Evolutionary conservation across 331 rosid species (phyloP).

Genomic region (Ulmus americana): DNA sequence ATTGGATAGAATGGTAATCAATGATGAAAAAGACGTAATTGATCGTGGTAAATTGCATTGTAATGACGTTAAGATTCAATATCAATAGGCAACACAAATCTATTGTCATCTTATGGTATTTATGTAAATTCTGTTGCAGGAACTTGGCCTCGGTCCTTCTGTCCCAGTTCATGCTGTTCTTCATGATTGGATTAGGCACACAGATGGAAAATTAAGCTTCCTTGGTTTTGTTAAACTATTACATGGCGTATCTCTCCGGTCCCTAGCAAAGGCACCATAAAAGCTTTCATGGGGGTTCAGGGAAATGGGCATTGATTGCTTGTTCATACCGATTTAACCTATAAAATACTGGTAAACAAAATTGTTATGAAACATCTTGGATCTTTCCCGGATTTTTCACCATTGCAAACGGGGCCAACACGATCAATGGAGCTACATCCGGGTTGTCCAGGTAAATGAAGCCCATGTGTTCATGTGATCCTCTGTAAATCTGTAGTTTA

Average conservation of each 20-base stretch:
- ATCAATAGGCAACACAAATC: not conserved
- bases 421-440: constrained; percentile 20
- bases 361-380: constrained; percentile 11
- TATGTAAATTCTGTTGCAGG: constrained; percentile 39
- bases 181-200: constrained; percentile 92
- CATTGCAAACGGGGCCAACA: constrained; percentile 20
- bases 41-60: too few species aligned
- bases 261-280: constrained; percentile 49
- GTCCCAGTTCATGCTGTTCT: constrained; percentile 89
- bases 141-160: constrained; percentile 82
- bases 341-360: constrained; percentile 21
- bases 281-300: constrained; percentile 24
- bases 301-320: constrained; percentile 22
- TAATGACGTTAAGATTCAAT: too few species aligned
- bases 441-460: constrained; percentile 21
- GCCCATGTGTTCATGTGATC: constrained; percentile 21
- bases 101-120: not conserved
- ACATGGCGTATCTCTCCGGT: constrained; percentile 68
- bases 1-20: too few species aligned
- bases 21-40: too few species aligned
- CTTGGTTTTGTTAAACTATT: constrained; percentile 80
- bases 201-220: constrained; percentile 85
- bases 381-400: constrained; percentile 18
- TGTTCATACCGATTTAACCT: constrained; percentile 24
- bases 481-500: constrained; percentile 53